Evolutionary conservation across 2,329 filamentous ascomycete species (phyloP).

Genomic region (Teratosphaeria pseudoeucalypti): DNA sequence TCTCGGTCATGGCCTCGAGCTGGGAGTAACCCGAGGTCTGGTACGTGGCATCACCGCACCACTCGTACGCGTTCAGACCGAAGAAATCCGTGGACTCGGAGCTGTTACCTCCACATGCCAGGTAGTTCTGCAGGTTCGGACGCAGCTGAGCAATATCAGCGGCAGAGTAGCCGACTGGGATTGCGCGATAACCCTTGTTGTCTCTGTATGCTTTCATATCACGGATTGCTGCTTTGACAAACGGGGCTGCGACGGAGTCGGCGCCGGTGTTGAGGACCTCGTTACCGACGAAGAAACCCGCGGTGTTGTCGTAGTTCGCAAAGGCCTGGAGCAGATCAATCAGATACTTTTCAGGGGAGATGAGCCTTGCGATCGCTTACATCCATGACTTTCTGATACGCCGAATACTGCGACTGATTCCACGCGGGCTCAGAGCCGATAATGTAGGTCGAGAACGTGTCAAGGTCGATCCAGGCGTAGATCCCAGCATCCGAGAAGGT

Average conservation of each 20-base stretch:
- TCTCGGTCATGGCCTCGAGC: slow-evolving; percentile 55
- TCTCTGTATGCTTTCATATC: slow-evolving; percentile 77
- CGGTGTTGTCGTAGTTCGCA: slow-evolving; percentile 64
- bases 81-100: slow-evolving; percentile 73
- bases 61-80: slow-evolving; percentile 65
- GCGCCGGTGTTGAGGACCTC: slow-evolving; percentile 59
- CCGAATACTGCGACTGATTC: slow-evolving; percentile 60
- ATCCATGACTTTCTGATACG: slow-evolving; percentile 64
- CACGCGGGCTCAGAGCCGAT: slow-evolving; percentile 45
- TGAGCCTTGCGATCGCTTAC: slow-evolving; percentile 22
- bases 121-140: slow-evolving; percentile 59
- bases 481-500: slow-evolving; percentile 71
- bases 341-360: background rate
- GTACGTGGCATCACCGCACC: slow-evolving; percentile 43
- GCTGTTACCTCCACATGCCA: slow-evolving; percentile 64
- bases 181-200: slow-evolving; percentile 63
- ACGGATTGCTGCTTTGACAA: slow-evolving; percentile 68
- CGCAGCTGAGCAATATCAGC: slow-evolving; percentile 66
- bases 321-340: slow-evolving; percentile 34
- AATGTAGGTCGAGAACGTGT: slow-evolving; percentile 62
- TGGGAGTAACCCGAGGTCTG: slow-evolving; percentile 56
- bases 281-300: slow-evolving; percentile 81
- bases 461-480: slow-evolving; percentile 75
- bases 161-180: slow-evolving; percentile 79
- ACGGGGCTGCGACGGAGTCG: slow-evolving; percentile 60